Percentiles rank a stretch among this genome's conserved stretches.
phyloP scores from a whole-genome alignment of 2,329 filamentous ascomycete genomes.

The Botryotinia convoluta region DNA sequence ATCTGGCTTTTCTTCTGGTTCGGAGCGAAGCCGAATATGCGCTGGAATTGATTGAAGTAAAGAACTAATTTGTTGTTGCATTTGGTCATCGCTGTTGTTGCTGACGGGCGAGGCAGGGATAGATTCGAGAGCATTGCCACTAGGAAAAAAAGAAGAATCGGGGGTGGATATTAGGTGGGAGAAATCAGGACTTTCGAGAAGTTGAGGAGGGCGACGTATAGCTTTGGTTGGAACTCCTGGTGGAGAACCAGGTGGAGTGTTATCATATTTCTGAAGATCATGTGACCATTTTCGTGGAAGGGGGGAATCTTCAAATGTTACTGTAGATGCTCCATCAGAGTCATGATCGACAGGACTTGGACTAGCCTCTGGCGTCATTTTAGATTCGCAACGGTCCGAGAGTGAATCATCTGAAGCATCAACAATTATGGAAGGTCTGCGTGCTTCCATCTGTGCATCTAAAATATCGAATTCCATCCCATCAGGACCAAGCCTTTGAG shows the following conservation, averaged over 20 bases:
- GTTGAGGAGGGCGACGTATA: slow-evolving; percentile 22
- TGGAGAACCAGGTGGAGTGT: slow-evolving; percentile 32
- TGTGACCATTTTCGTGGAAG: slow-evolving; percentile 26
- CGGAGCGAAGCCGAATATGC: slow-evolving; percentile 69
- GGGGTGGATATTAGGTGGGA: slow-evolving; percentile 23
- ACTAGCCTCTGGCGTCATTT: slow-evolving; percentile 7
- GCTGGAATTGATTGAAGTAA: slow-evolving; percentile 76
- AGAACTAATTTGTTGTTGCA: slow-evolving; percentile 77
- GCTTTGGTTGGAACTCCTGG: slow-evolving; percentile 21
- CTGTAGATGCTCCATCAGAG: slow-evolving; percentile 11
- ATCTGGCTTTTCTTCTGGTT: slow-evolving; percentile 42
- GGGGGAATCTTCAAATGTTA: slow-evolving; percentile 29
- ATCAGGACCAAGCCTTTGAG: slow-evolving; percentile 6
- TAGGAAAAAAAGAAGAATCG: slow-evolving; percentile 31
- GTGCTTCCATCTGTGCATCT: background rate
- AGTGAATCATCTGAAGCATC: slow-evolving; percentile 29
- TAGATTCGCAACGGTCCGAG: slow-evolving; percentile 22
- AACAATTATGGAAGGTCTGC: slow-evolving; percentile 11
- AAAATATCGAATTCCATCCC: slow-evolving; percentile 19
- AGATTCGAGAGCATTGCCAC: slow-evolving; percentile 29
- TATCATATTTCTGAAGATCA: slow-evolving; percentile 24
- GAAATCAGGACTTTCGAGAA: slow-evolving; percentile 27
- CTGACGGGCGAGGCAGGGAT: slow-evolving; percentile 29
- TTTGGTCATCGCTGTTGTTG: slow-evolving; percentile 55
- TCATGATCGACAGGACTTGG: slow-evolving; percentile 24